Evolutionary conservation across 2,329 filamentous ascomycete genomes (phyloP).

Genomic region (Epichloe baconii): DNA sequence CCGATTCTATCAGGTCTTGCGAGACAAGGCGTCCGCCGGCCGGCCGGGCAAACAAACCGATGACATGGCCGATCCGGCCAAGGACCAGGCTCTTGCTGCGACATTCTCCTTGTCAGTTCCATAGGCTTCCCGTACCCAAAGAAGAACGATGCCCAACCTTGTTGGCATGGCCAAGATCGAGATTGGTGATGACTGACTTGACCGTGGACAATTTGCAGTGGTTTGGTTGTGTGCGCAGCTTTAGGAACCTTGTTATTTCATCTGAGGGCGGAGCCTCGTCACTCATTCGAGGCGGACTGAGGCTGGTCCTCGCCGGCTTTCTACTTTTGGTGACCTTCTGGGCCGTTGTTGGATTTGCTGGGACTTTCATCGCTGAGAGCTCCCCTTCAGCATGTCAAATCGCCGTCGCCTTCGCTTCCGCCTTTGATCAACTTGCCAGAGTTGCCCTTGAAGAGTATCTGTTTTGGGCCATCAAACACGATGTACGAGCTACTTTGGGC

Average conservation of each 20-base stretch:
- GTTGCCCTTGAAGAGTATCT: slow-evolving; percentile 40
- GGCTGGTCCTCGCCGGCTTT: slow-evolving; percentile 49
- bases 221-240: slow-evolving; percentile 40
- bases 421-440: slow-evolving; percentile 45
- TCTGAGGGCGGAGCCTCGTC: slow-evolving; percentile 34
- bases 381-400: slow-evolving; percentile 36
- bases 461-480: slow-evolving; percentile 34
- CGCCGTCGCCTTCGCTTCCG: slow-evolving; percentile 35
- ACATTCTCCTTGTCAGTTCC: slow-evolving; percentile 41
- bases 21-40: slow-evolving; percentile 12
- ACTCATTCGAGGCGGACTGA: slow-evolving; percentile 43
- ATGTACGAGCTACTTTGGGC: slow-evolving; percentile 23
- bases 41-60: slow-evolving; percentile 5
- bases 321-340: slow-evolving; percentile 38
- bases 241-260: slow-evolving; percentile 32
- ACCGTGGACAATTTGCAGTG: slow-evolving; percentile 18
- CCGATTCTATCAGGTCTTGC: slow-evolving; percentile 17
- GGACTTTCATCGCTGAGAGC: slow-evolving; percentile 31
- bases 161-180: neutral
- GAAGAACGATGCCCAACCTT: neutral
- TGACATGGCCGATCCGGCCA: slow-evolving; percentile 32
- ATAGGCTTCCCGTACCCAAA: neutral
- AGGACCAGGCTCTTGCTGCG: slow-evolving; percentile 35
- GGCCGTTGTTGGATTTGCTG: slow-evolving; percentile 38
- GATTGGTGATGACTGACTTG: neutral